Conservation (phyloP, 1,284 basidiomycete species). For the Earliella scabrosa region DNA sequence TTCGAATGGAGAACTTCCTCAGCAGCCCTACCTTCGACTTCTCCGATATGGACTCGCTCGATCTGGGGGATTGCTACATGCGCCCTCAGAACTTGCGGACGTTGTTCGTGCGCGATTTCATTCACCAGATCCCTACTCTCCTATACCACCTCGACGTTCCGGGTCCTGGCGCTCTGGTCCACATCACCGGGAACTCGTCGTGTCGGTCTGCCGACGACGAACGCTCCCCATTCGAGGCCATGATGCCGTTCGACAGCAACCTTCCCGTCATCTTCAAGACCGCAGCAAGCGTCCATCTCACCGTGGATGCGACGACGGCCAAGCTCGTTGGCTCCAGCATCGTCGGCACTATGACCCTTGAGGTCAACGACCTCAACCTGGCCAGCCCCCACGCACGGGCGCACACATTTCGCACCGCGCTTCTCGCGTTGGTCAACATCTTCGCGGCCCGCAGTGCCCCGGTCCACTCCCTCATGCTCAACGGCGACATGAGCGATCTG, state of each 20-base stretch:
- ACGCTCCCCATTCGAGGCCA: background rate
- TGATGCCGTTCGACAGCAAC: background rate
- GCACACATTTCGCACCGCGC: background rate
- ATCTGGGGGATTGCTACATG: background rate
- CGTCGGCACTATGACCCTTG: background rate
- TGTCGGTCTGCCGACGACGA: background rate
- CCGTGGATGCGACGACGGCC: background rate
- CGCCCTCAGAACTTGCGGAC: background rate
- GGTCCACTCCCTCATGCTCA: background rate
- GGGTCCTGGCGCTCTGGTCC: background rate
- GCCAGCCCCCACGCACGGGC: background rate
- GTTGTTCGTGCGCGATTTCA: background rate
- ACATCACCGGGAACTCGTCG: background rate
- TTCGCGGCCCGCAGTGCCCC: background rate
- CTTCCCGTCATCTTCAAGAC: background rate
- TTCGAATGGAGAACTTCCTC: background rate
- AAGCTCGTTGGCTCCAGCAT: background rate
- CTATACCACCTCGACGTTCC: background rate
- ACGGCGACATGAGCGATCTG: background rate
- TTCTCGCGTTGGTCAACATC: background rate
- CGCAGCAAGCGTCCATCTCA: background rate
- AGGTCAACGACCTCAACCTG: background rate
- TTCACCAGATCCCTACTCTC: background rate
- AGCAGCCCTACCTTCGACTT: background rate
- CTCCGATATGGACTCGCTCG: background rate